Base-by-base conservation (phyloP, 2,329 filamentous ascomycete genomes). In the Trichoderma brevicompactum region DNA sequence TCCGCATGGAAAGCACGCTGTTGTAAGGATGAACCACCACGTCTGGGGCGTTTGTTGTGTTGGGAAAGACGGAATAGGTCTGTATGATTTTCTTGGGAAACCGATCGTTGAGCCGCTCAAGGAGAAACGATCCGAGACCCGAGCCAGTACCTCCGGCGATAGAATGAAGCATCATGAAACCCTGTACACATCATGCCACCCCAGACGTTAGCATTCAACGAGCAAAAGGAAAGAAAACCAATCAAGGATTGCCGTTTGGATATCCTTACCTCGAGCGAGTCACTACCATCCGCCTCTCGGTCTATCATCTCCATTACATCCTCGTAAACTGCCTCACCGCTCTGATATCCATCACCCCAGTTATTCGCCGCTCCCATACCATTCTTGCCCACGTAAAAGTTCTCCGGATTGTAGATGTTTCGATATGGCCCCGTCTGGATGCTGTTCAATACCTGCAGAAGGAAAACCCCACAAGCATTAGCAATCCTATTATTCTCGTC, bases 301-400 rank as follows among this genome's bases (percentile, higher is more conserved):
- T 99, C 95, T 74, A 99, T 97, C 93, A 99, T 99, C 77, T 99
- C 96, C 85, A 99, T 92, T 64, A 99, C 92, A 76, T 99, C 95
- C 78, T 99, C 95, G 72, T 94, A 92, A 19, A 99, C 92, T 50
- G 85, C 84, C 77, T 97, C 94, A 71, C 94, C 95, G 62, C 92
- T 94, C 70, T 95, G 89, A 79, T 99, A 99, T 53, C 95, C 95
- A 74, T 95, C 91, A 67, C 94, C 95, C 95, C 95, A 99, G 78
- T 98, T 99, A 79, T 99, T 99, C 52, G 93, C 95, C 7, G 95
- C 95, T 52, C 95, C 95, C 64, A 92, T 88, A 65, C 95, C 95
- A 79, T 94, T 91, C 77, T 97, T 96, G 72, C 94, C 92, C 61
- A 98, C 88, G 77, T 96, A 99, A 80, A 98, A 97, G 82, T 99